Percentiles rank a stretch among this genome's conserved stretches.
Conservation (phyloP, 805 yeast genomes). For the Metschnikowia baotianmanensis region DNA sequence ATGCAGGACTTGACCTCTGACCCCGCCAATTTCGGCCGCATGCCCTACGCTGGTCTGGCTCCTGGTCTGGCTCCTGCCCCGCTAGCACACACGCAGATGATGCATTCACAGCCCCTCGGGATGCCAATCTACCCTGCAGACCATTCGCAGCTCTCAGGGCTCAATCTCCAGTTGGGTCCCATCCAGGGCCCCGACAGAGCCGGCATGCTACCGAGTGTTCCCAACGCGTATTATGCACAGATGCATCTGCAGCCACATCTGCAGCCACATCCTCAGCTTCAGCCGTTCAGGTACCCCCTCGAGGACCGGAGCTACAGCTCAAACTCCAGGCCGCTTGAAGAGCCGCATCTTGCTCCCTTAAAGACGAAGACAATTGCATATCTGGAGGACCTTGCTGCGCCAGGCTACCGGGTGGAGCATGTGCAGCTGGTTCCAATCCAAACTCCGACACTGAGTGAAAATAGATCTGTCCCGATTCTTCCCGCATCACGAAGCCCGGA, state of each 20-base stretch:
- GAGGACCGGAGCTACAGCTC: slow-evolving; percentile 5
- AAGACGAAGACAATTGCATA: not conserved
- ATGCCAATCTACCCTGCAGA: not conserved
- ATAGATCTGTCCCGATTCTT: slow-evolving; percentile 1
- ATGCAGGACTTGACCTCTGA: slow-evolving; percentile 2
- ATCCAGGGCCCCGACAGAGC: not conserved
- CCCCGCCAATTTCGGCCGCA: slow-evolving; percentile 4
- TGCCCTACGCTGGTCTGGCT: slow-evolving; percentile 1
- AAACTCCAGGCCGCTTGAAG: not conserved
- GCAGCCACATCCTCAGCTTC: slow-evolving; percentile 1
- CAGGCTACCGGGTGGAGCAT: not conserved
- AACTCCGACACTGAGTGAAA: not conserved
- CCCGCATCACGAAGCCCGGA: slow-evolving; percentile 2
- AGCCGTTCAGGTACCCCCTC: slow-evolving; percentile 2
- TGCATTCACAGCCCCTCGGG: not conserved
- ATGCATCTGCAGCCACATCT: not conserved
- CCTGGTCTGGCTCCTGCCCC: not conserved
- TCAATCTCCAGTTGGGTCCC: slow-evolving; percentile 3
- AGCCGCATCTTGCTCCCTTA: not conserved
- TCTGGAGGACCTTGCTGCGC: not conserved
- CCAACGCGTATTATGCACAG: not conserved
- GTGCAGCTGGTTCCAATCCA: not conserved
- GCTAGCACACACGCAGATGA: slow-evolving; percentile 1
- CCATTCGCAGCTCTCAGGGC: not conserved
- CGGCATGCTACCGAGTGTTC: not conserved